phyloP scores from a whole-genome alignment of 176 grass and related monocot genomes.

The Triticum urartu region DNA sequence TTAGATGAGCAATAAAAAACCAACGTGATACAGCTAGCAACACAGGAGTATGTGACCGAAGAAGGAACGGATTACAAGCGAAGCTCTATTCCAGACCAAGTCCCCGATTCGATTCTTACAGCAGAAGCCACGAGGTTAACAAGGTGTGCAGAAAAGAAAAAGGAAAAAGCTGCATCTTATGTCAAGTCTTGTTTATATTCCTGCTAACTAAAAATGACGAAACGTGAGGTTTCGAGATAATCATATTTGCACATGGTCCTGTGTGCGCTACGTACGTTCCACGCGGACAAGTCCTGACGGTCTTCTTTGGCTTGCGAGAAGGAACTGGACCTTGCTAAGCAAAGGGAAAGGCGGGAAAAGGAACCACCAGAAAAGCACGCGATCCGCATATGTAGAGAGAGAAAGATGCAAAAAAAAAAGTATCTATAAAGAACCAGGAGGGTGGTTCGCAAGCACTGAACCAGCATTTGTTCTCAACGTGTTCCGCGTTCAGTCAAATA shows the following conservation, averaged over 20 bases:
- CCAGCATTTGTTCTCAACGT: no score
- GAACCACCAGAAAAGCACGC: neutral
- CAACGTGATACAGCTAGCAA: neutral
- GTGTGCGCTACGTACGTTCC: no score
- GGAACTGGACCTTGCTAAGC: conserved; percentile 26
- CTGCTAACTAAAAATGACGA: neutral
- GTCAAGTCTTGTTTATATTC: neutral
- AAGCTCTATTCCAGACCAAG: neutral
- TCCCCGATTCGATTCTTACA: neutral
- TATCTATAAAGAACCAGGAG: no score
- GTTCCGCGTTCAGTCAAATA: no score
- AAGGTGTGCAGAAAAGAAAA: neutral
- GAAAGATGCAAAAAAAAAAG: no score
- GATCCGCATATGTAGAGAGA: no score
- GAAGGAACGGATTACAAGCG: neutral
- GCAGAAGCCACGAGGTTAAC: neutral
- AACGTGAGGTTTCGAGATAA: neutral
- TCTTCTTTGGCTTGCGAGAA: neutral
- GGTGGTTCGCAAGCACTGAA: no score
- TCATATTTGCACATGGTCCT: no score
- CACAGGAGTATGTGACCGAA: neutral
- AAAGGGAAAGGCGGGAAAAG: neutral
- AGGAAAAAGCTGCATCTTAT: neutral
- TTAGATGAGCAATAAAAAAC: neutral
- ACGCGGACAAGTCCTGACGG: neutral